Evolutionary conservation across 2,329 filamentous ascomycete genomes (phyloP).

Genomic region (Penicillium sp.): DNA sequence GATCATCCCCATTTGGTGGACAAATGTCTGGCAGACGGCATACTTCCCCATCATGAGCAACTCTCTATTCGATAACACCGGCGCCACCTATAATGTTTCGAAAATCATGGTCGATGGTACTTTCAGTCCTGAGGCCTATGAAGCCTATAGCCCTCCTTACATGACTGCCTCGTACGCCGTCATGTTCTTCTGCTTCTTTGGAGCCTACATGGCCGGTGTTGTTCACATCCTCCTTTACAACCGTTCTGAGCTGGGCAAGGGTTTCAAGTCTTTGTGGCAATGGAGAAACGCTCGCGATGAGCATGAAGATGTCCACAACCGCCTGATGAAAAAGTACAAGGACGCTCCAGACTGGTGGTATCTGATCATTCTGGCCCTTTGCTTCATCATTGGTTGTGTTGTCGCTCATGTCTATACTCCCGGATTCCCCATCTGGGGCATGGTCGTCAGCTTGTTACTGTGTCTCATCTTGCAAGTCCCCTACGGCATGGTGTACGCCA

Average conservation of each 20-base stretch:
- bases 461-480: slow-evolving; percentile 54
- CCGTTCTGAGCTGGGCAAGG: slow-evolving; percentile 52
- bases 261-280: slow-evolving; percentile 51
- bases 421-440: slow-evolving; percentile 48
- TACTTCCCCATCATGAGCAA: slow-evolving; percentile 15
- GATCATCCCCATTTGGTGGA: slow-evolving; percentile 12
- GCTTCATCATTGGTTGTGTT: slow-evolving; percentile 50
- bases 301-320: slow-evolving; percentile 49
- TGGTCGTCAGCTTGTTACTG: slow-evolving; percentile 54
- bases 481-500: slow-evolving; percentile 16
- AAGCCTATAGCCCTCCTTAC: slow-evolving; percentile 55
- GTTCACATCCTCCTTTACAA: slow-evolving; percentile 56
- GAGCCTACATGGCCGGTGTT: slow-evolving; percentile 55
- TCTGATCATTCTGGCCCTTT: slow-evolving; percentile 45
- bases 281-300: slow-evolving; percentile 28
- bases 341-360: slow-evolving; percentile 61
- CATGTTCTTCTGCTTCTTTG: slow-evolving; percentile 59
- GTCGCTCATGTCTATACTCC: slow-evolving; percentile 53
- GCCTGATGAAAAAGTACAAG: slow-evolving; percentile 50
- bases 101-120: slow-evolving; percentile 45
- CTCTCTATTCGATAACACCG: slow-evolving; percentile 9
- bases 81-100: slow-evolving; percentile 5
- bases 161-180: slow-evolving; percentile 53
- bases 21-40: slow-evolving; percentile 7
- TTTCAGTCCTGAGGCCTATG: slow-evolving; percentile 51